Evolutionary conservation across 768 basidiomycete species (phyloP), one percentile per base, ranked within the genome.

Genomic region (Xerocomellus chrysenteron): DNA sequence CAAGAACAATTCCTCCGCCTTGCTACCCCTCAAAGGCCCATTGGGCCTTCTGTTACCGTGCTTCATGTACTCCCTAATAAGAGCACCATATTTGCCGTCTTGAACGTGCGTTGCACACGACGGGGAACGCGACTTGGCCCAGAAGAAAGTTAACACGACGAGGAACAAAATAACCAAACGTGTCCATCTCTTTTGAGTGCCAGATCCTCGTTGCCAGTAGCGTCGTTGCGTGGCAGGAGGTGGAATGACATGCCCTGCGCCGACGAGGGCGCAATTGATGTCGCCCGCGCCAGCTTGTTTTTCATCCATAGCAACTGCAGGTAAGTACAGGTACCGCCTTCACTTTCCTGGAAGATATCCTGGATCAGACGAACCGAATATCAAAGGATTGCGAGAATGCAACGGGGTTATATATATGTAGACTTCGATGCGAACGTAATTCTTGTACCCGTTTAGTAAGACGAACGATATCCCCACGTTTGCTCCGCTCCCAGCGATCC

Each of bases 1-100:
- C 80, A 82, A 58, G 67, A 78, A 81, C 37, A 78, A 60, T 32
- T 76, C 56, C 67, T 81, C 81, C 1, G 78, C 78, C 37, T 67
- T 59, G 56, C 66, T 74, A 17, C 72, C 74, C 44, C 67, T 68
- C 47, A 73, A 56, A 21, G 70, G 65, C 2, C 56, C 60, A 43
- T 53, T 19, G 14, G 54, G 53, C 46, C 19, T 58, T 46, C 35
- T 56, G 47, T 57, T 56, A 40, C 55, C 58, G 11, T 68, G 45
- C 30, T 48, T 61, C 55, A 61, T 54, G 36, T 62, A 64, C 28
- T 65, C 68, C 30, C 13, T 11, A 0, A 61, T 47, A 14, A 73
- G 52, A n/a, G 45, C 26, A 41, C 28, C 44, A 33, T 66, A 62
- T 33, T 56, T 52, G 36, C 53, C 17, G 30, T 61, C 63, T 35